Conservation (phyloP, 495 filamentous ascomycete species). For the Glutinoglossum americanum region DNA sequence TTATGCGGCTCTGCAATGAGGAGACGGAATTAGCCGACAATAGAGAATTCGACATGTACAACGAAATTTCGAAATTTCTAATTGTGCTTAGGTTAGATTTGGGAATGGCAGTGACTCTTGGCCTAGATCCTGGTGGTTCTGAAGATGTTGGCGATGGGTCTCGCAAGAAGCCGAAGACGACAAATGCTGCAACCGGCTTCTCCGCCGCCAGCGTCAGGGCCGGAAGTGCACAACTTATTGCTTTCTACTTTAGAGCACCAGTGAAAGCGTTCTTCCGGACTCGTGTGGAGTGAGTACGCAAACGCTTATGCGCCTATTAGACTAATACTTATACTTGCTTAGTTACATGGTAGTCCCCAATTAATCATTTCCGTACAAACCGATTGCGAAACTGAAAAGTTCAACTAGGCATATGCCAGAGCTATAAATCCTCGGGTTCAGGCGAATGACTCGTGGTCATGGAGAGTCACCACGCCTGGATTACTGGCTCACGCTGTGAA, state of each 20-base stretch:
- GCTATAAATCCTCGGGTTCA: conserved; percentile 41
- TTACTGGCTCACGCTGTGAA: conserved; percentile 59
- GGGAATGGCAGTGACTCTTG: background rate
- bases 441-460: conserved; percentile 37
- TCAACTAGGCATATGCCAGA: conserved; percentile 35
- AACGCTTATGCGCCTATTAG: conserved; percentile 2
- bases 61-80: too few species aligned
- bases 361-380: conserved; percentile 9
- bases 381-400: background rate
- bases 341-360: conserved; percentile 37
- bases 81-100: background rate
- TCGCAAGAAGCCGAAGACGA: conserved; percentile 22
- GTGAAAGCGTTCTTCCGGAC: conserved; percentile 79
- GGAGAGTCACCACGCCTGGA: conserved; percentile 54
- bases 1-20: background rate
- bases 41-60: background rate
- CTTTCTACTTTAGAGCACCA: conserved; percentile 78
- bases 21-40: background rate
- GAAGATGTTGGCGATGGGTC: conserved; percentile 25
- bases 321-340: conserved; percentile 12
- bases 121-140: background rate
- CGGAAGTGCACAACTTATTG: conserved; percentile 51
- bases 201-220: conserved; percentile 66
- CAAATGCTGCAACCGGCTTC: conserved; percentile 51
- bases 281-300: conserved; percentile 52